These are phyloP conservation scores for Aspergillus affinis DNA, from an alignment of 495 filamentous ascomycete species.

Conservation along the genomic window DNA sequence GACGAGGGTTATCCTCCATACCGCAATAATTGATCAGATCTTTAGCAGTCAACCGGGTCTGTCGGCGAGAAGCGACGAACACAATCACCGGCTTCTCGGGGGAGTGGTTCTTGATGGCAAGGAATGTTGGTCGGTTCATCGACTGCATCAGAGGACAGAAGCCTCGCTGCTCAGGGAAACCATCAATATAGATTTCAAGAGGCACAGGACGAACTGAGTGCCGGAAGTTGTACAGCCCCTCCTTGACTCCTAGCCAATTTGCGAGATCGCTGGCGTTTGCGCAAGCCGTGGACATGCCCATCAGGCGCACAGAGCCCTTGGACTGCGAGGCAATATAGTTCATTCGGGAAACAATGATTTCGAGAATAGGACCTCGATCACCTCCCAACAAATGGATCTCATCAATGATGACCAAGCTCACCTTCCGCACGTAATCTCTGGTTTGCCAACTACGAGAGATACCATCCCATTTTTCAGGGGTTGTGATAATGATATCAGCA, in stretches of 20 bases:
- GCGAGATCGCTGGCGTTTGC: constrained; percentile 92
- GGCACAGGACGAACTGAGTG: constrained; percentile 98
- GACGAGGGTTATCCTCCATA: constrained; percentile 95
- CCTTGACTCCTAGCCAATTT: constrained; percentile 97
- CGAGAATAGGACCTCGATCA: constrained; percentile 93
- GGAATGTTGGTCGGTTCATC: constrained; percentile 97
- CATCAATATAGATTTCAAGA: constrained; percentile 93
- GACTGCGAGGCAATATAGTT: constrained; percentile 95
- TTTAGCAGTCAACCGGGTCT: constrained; percentile 91
- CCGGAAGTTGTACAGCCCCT: constrained; percentile 95
- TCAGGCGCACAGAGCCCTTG: constrained; percentile 80
- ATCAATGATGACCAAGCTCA: constrained; percentile 96
- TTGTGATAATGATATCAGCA: constrained; percentile 97
- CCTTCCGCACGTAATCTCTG: constrained; percentile 90
- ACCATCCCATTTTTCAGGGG: constrained; percentile 99
- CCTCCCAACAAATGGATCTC: constrained; percentile 97
- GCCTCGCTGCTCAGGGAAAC: constrained; percentile 90
- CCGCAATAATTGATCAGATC: constrained; percentile 97
- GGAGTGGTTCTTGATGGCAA: constrained; percentile 93
- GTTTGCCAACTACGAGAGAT: constrained; percentile 98
- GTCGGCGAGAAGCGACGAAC: constrained; percentile 92
- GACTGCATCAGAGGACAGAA: constrained; percentile 99
- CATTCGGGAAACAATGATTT: constrained; percentile 99
- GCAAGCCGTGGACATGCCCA: constrained; percentile 98
- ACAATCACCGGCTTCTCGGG: constrained; percentile 97